A percentile compares a stretch with the other conserved stretches of the same genome.
Evolutionary conservation across 2,329 filamentous ascomycete genomes (phyloP).

Genomic region (Decorospora gaudefroyi): DNA sequence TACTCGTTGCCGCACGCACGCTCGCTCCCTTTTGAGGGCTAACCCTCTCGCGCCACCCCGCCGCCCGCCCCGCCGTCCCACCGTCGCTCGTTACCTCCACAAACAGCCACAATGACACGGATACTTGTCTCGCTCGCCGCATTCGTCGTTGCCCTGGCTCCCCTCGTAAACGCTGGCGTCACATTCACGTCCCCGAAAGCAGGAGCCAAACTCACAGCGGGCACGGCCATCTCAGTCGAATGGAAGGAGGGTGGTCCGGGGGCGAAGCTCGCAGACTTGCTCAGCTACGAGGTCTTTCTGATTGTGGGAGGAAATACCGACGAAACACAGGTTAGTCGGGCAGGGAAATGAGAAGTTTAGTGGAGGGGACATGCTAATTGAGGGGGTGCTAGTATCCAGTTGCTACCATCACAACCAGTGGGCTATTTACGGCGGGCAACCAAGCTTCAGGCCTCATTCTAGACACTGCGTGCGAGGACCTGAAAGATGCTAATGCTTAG

Average conservation of each 20-base stretch:
- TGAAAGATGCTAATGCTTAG: slow-evolving; percentile 59
- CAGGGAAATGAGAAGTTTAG: background rate
- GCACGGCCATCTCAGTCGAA: slow-evolving; percentile 57
- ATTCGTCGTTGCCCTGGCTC: slow-evolving; percentile 48
- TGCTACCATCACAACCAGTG: slow-evolving; percentile 51
- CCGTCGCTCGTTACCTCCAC: slow-evolving; percentile 25
- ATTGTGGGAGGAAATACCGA: slow-evolving; percentile 63
- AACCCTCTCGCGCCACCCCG: background rate
- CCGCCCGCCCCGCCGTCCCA: slow-evolving; percentile 2
- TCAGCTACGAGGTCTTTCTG: slow-evolving; percentile 62
- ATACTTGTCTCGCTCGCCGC: slow-evolving; percentile 33
- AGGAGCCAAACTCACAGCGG: slow-evolving; percentile 57
- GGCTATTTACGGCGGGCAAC: slow-evolving; percentile 50
- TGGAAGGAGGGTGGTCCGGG: slow-evolving; percentile 61
- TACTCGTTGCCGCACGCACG: no score
- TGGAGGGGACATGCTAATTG: slow-evolving; percentile 8
- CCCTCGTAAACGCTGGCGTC: slow-evolving; percentile 57
- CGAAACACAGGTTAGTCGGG: slow-evolving; percentile 51
- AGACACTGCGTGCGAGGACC: slow-evolving; percentile 28
- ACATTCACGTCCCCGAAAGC: slow-evolving; percentile 59
- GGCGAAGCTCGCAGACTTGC: slow-evolving; percentile 57
- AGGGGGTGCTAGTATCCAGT: slow-evolving; percentile 12
- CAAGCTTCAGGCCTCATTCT: slow-evolving; percentile 46
- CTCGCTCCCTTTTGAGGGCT: background rate
- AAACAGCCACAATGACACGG: slow-evolving; percentile 33